phyloP scores from a whole-genome alignment of 2,329 filamentous ascomycete species.

The Cladosporium sp. region DNA sequence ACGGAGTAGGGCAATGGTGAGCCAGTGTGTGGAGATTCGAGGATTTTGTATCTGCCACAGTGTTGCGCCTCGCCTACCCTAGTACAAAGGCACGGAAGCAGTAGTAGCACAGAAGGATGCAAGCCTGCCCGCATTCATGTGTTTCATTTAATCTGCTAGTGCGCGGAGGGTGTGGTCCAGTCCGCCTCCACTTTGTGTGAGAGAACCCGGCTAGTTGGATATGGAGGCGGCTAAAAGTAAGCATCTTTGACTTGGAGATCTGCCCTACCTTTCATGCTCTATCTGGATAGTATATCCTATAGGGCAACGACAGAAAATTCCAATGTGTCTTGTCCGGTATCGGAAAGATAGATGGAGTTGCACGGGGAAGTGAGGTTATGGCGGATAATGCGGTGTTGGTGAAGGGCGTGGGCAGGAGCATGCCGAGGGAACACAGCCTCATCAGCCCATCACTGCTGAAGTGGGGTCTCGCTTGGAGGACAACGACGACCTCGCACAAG shows the following conservation, averaged over 20 bases:
- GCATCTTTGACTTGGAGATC: background rate
- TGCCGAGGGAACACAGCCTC: conserved; percentile 5
- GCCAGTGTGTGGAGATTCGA: conserved; percentile 3
- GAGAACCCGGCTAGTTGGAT: background rate
- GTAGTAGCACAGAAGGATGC: background rate
- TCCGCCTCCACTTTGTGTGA: background rate
- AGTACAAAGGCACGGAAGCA: background rate
- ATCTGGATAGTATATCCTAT: background rate
- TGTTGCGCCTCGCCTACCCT: background rate
- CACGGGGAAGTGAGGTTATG: conserved; percentile 5
- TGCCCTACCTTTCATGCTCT: background rate
- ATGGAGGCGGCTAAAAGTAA: conserved; percentile 8
- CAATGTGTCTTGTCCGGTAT: background rate
- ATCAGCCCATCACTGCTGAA: background rate
- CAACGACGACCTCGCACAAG: background rate
- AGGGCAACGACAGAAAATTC: background rate
- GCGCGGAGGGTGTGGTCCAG: background rate
- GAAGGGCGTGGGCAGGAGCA: background rate
- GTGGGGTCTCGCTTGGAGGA: conserved; percentile 5
- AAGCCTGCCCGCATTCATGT: conserved; percentile 1
- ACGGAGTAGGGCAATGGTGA: background rate
- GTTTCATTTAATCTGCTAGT: background rate
- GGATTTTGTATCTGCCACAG: background rate
- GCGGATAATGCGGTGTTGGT: conserved; percentile 11
- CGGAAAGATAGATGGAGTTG: background rate